Conservation (phyloP, 176 grass and related monocot genomes). For the Triticum monococcum region DNA sequence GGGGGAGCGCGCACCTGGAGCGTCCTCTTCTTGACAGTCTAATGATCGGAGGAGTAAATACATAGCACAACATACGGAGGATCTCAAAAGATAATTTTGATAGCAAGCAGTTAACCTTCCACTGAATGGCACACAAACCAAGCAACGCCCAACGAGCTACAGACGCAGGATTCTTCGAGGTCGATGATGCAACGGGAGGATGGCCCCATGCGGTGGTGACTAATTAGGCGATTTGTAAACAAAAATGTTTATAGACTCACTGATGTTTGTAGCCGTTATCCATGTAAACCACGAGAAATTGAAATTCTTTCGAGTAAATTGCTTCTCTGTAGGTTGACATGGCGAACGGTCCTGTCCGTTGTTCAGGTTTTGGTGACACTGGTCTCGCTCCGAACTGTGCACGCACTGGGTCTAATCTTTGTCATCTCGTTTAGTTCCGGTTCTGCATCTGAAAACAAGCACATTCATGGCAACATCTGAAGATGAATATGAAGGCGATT, state of each 20-base stretch:
- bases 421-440: no score
- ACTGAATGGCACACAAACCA: not conserved
- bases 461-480: no score
- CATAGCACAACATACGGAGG: not conserved
- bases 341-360: no score
- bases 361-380: no score
- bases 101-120: not conserved
- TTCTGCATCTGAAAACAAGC: no score
- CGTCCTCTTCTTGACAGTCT: slow-evolving; percentile 75
- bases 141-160: not conserved
- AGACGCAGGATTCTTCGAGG: not conserved
- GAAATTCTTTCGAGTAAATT: not conserved
- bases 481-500: no score
- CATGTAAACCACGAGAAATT: slow-evolving; percentile 3
- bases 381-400: no score
- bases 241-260: slow-evolving; percentile 2
- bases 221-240: slow-evolving; percentile 33
- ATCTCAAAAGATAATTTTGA: slow-evolving; percentile 29
- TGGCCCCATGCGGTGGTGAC: not conserved
- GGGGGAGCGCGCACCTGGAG: slow-evolving; percentile 46
- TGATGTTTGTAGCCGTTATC: not conserved
- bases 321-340: not conserved
- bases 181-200: not conserved
- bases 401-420: no score
- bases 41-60: slow-evolving; percentile 68